A percentile compares a stretch with the other conserved stretches of the same genome.
Conservation (phyloP, 441 rosid species). For the Syzygium syzygioides region DNA sequence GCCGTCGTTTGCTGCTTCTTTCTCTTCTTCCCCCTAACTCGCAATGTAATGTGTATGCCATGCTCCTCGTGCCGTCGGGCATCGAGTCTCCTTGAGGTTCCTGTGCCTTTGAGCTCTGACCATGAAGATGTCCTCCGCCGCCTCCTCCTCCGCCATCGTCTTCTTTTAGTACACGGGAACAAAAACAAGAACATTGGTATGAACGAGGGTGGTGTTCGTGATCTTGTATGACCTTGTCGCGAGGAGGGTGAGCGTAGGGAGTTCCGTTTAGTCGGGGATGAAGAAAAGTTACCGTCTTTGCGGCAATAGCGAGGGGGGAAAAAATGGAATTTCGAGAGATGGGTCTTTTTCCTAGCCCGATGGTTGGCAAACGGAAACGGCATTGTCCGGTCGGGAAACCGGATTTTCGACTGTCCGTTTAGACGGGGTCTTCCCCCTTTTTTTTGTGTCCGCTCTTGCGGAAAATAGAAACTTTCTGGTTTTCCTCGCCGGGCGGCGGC, state of each 20-base stretch:
- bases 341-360: rapidly evolving
- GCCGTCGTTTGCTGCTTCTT: not conserved
- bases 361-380: too few species aligned
- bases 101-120: not conserved
- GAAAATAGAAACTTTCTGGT: not conserved
- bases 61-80: too few species aligned
- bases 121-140: not conserved
- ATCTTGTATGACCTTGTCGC: not conserved
- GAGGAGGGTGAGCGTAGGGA: rapidly evolving
- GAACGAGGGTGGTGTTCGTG: rapidly evolving
- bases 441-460: not conserved
- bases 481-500: too few species aligned
- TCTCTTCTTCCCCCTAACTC: not conserved
- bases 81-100: not conserved
- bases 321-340: not conserved
- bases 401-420: not conserved
- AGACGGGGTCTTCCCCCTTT: rapidly evolving
- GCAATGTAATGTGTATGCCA: too few species aligned
- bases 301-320: too few species aligned
- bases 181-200: not conserved
- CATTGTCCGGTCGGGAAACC: too few species aligned
- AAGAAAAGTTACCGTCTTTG: not conserved
- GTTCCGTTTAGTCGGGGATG: rapidly evolving
- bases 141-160: not conserved
- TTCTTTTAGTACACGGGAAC: not conserved